Evolutionary conservation across 2,329 filamentous ascomycete genomes (phyloP).

Genomic region (Apiospora pterosperma): DNA sequence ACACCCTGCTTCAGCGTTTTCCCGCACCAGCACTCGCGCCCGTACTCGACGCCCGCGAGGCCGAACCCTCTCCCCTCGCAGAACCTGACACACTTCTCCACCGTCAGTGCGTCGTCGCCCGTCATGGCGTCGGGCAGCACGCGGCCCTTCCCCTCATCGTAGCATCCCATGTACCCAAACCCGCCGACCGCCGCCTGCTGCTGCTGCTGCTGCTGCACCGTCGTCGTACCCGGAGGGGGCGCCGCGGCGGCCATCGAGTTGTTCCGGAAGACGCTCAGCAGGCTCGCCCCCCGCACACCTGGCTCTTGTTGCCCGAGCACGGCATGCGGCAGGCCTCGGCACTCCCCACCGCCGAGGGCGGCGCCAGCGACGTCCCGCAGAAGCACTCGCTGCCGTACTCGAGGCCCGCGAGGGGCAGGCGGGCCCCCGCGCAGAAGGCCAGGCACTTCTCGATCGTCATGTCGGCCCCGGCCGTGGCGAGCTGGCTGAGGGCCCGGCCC

Average conservation of each 20-base stretch:
- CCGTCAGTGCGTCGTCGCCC: conserved; percentile 26
- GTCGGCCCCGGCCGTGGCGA: conserved; percentile 11
- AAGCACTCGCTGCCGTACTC: conserved; percentile 23
- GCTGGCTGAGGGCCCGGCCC: conserved; percentile 21
- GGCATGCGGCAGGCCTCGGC: conserved; percentile 37
- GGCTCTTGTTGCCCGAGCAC: conserved; percentile 32
- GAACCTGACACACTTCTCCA: conserved; percentile 28
- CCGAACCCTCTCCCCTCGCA: conserved; percentile 26
- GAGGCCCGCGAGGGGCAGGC: conserved; percentile 18
- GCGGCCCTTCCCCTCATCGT: conserved; percentile 1
- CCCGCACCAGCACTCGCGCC: conserved; percentile 30
- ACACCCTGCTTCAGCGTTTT: neutral
- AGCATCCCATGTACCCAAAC: conserved; percentile 8
- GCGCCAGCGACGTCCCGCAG: conserved; percentile 21
- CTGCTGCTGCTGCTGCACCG: neutral
- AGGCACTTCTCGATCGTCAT: conserved; percentile 25
- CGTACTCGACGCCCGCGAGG: conserved; percentile 35
- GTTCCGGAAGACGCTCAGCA: conserved; percentile 14
- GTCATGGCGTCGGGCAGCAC: conserved; percentile 8
- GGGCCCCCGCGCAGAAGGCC: conserved; percentile 12
- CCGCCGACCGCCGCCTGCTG: neutral
- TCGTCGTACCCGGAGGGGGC: neutral
- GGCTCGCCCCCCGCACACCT: conserved; percentile 33
- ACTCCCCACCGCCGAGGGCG: conserved; percentile 33
- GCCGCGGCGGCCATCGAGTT: neutral